A percentile compares a stretch with the other conserved stretches of the same genome.
Conservation (phyloP, 768 basidiomycete genomes). For the Multifurca ochricompacta region DNA sequence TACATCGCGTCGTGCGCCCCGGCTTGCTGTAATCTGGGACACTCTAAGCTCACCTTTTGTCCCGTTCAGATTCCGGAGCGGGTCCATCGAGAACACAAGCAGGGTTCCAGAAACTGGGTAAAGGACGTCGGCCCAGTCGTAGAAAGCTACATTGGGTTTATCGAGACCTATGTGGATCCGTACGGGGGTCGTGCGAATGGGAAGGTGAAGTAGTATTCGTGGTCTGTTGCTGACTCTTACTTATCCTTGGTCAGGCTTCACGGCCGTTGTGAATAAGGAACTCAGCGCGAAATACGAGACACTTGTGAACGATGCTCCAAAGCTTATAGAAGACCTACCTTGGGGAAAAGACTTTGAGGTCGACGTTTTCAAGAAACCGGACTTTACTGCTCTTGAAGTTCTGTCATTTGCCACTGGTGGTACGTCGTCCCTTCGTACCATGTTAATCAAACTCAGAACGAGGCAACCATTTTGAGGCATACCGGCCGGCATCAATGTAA, state of each 20-base stretch:
- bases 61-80: constrained; percentile 55
- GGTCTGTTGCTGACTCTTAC: not conserved
- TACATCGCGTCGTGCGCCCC: constrained; percentile 67
- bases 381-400: constrained; percentile 81
- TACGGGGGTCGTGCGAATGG: constrained; percentile 89
- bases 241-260: constrained; percentile 52
- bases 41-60: not conserved
- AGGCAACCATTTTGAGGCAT: constrained; percentile 42
- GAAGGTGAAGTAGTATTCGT: constrained; percentile 50
- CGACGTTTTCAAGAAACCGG: constrained; percentile 70
- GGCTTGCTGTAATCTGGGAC: not conserved
- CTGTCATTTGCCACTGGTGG: constrained; percentile 80
- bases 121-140: constrained; percentile 83
- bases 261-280: constrained; percentile 80
- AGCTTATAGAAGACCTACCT: constrained; percentile 71
- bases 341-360: constrained; percentile 57
- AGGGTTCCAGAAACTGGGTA: constrained; percentile 75
- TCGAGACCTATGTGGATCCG: constrained; percentile 77
- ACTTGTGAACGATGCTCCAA: constrained; percentile 68
- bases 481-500: constrained; percentile 77
- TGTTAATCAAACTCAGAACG: not conserved
- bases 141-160: constrained; percentile 81
- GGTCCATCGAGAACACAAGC: constrained; percentile 74
- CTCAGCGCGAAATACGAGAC: constrained; percentile 75
- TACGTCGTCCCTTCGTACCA: constrained; percentile 25